These are phyloP conservation scores for Pistacia integerrima DNA, from an alignment of 345 rosid genomes.

Conservation along the genomic window DNA sequence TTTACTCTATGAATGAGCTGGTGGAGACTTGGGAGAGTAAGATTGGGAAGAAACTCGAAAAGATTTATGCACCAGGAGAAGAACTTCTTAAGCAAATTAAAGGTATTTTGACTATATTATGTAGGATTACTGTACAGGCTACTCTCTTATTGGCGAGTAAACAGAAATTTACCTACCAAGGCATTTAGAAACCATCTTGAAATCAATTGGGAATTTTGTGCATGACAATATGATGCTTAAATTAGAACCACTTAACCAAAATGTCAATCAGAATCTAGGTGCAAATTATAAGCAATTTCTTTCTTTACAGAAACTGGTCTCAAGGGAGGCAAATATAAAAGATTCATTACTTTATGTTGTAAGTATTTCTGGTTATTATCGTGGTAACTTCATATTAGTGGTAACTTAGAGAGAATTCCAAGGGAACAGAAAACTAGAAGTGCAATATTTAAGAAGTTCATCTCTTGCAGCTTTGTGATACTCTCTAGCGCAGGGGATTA, in stretches of 20 bases:
- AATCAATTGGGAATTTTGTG: neutral
- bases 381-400: neutral
- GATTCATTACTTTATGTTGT: neutral
- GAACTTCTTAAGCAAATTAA: slow-evolving; percentile 59
- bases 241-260: neutral
- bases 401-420: neutral
- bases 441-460: neutral
- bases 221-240: neutral
- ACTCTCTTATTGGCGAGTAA: neutral
- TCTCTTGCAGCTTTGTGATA: neutral
- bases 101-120: slow-evolving; percentile 38
- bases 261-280: neutral
- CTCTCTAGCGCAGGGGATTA: too few relatives aligned
- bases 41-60: slow-evolving; percentile 62
- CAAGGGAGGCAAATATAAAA: neutral
- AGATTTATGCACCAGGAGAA: slow-evolving; percentile 53
- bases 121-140: neutral
- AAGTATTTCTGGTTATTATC: too few relatives aligned
- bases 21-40: slow-evolving; percentile 70
- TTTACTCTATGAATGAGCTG: slow-evolving; percentile 69
- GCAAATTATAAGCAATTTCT: neutral
- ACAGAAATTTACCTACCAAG: neutral
- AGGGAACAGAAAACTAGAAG: neutral
- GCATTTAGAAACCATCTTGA: neutral
- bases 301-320: neutral